Evolutionary conservation across 2,329 filamentous ascomycete species (phyloP).

Genomic region (Hymenotorrendiella dingleyae): DNA sequence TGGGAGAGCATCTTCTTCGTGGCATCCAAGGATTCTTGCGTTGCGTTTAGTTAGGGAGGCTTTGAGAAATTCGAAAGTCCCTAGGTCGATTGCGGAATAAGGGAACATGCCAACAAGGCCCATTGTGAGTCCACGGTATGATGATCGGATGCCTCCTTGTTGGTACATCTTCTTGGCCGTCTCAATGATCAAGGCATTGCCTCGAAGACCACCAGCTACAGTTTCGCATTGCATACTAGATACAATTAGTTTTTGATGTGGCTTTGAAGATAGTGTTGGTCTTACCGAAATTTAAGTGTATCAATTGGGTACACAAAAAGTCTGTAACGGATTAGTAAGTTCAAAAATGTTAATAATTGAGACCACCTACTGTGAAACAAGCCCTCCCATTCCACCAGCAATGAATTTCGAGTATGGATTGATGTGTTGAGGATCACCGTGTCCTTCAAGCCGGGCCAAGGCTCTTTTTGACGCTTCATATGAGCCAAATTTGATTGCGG

Average conservation of each 20-base stretch:
- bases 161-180: conserved; percentile 85
- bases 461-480: conserved; percentile 92
- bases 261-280: background rate
- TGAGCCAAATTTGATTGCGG: conserved; percentile 94
- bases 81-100: conserved; percentile 93
- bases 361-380: conserved; percentile 73
- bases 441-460: conserved; percentile 81
- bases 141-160: conserved; percentile 65
- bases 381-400: conserved; percentile 84
- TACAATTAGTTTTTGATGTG: conserved; percentile 11
- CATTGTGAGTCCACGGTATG: conserved; percentile 90
- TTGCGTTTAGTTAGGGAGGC: conserved; percentile 63
- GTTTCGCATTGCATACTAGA: conserved; percentile 80
- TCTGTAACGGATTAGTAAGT: conserved; percentile 34
- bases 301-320: conserved; percentile 71
- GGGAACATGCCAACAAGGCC: conserved; percentile 95
- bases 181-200: conserved; percentile 73
- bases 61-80: conserved; percentile 92
- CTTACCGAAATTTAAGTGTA: conserved; percentile 52
- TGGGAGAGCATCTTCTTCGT: conserved; percentile 76
- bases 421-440: conserved; percentile 73
- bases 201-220: conserved; percentile 75
- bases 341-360: background rate
- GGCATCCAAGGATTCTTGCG: conserved; percentile 60
- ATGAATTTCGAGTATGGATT: conserved; percentile 83